Percentiles rank a stretch among this genome's conserved stretches.
Evolutionary conservation across 169 alveolate genomes (phyloP).

Genomic region (Fabrea salina): DNA sequence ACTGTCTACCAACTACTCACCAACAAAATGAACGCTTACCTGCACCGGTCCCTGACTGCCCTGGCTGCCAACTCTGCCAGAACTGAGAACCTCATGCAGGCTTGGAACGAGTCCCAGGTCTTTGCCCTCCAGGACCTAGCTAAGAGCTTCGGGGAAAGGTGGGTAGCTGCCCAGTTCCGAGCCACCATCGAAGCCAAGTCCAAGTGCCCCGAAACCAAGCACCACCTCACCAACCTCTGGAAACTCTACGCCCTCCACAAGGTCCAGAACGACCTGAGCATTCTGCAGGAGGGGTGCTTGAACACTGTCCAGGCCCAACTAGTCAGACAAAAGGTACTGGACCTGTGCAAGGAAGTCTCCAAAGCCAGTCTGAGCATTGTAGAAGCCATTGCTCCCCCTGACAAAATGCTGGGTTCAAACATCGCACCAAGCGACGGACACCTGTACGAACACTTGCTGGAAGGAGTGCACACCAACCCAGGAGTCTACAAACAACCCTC

Average conservation of each 20-base stretch:
- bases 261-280: not conserved
- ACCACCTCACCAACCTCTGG: not conserved
- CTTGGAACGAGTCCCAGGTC: constrained; percentile 16
- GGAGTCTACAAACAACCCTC: not conserved
- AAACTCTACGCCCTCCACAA: not conserved
- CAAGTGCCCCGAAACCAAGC: not conserved
- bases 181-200: not conserved
- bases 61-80: not conserved
- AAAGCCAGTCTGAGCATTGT: not conserved
- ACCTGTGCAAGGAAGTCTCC: constrained; percentile 11
- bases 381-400: constrained; percentile 23
- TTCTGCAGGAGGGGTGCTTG: not conserved
- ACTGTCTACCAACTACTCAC: not conserved
- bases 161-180: not conserved
- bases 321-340: not conserved
- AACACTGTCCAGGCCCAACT: not conserved
- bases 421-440: not conserved
- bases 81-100: not conserved
- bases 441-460: not conserved
- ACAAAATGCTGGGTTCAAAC: constrained; percentile 12
- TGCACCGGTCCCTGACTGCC: not conserved
- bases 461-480: not conserved
- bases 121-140: not conserved
- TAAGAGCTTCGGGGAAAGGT: constrained; percentile 9
- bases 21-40: not conserved